These are phyloP conservation scores for Termitomyces sp. DNA, from an alignment of 768 basidiomycete species.

Conservation along the genomic window DNA sequence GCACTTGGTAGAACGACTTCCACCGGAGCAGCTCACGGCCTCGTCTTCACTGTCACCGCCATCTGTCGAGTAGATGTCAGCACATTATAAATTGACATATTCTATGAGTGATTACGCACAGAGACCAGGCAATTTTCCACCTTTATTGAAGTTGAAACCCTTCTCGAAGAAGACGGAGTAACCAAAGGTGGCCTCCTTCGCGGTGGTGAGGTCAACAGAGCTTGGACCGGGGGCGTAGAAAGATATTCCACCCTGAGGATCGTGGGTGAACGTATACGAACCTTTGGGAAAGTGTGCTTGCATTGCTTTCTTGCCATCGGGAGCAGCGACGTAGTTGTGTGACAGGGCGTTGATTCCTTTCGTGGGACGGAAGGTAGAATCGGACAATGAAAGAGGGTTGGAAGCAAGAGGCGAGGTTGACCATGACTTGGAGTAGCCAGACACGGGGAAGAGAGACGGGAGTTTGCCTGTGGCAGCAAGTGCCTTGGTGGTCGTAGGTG, in stretches of 20 bases:
- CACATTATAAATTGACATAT: neutral
- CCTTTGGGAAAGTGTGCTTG: conserved; percentile 51
- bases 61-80: conserved; percentile 26
- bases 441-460: conserved; percentile 37
- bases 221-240: conserved; percentile 64
- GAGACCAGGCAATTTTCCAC: conserved; percentile 71
- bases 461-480: conserved; percentile 14
- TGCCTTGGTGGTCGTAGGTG: conserved; percentile 8
- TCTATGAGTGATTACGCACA: conserved; percentile 35
- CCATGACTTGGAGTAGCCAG: conserved; percentile 32
- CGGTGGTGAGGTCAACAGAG: conserved; percentile 47
- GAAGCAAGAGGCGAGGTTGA: conserved; percentile 34
- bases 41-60: conserved; percentile 47
- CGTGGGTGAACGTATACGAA: conserved; percentile 44
- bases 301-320: conserved; percentile 49
- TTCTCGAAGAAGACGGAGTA: conserved; percentile 58
- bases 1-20: conserved; percentile 49
- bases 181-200: conserved; percentile 61
- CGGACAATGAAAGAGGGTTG: conserved; percentile 34
- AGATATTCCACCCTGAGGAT: conserved; percentile 54
- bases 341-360: conserved; percentile 29
- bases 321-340: conserved; percentile 37
- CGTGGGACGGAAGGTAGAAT: conserved; percentile 38
- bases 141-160: conserved; percentile 60
- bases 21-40: conserved; percentile 59